Evolutionary conservation across 345 rosid species (phyloP).

Genomic region (Camelina hispida): DNA sequence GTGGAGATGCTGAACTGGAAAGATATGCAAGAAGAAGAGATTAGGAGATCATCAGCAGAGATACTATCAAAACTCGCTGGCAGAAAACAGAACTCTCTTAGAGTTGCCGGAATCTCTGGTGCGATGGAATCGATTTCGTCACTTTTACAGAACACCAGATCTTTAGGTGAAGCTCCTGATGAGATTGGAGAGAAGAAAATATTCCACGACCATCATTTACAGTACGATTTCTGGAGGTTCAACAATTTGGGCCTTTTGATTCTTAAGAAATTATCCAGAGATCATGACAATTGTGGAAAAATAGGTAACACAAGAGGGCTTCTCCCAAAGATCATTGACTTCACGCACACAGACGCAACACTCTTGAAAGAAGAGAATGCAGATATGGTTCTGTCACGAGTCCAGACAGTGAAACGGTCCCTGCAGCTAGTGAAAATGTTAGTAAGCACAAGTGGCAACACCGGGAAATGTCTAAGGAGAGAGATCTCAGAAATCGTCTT

Average conservation of each 20-base stretch:
- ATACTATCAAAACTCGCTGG: conserved; percentile 73
- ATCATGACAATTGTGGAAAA: conserved; percentile 91
- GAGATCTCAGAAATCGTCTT: conserved; percentile 91
- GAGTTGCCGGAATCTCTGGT: conserved; percentile 87
- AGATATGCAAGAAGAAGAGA: conserved; percentile 84
- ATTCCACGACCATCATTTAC: conserved; percentile 54
- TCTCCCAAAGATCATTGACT: conserved; percentile 79
- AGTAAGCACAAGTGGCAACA: conserved; percentile 72
- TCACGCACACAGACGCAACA: conserved; percentile 62
- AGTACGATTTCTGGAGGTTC: conserved; percentile 70
- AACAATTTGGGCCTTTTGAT: conserved; percentile 82
- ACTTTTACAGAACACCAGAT: conserved; percentile 63
- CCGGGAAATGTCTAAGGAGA: conserved; percentile 71
- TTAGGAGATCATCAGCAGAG: conserved; percentile 76
- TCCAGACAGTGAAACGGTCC: conserved; percentile 72
- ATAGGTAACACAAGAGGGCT: conserved; percentile 93
- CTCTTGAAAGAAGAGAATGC: conserved; percentile 55
- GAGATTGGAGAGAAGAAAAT: conserved; percentile 70
- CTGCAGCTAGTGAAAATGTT: conserved; percentile 87
- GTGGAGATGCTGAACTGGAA: conserved; percentile 97
- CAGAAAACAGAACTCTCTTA: conserved; percentile 75
- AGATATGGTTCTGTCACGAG: conserved; percentile 49
- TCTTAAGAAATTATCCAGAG: conserved; percentile 78
- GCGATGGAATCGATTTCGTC: conserved; percentile 96
- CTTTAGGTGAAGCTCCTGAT: conserved; percentile 57